phyloP scores from a whole-genome alignment of 164 flowering plant species.

The Piper longum region DNA sequence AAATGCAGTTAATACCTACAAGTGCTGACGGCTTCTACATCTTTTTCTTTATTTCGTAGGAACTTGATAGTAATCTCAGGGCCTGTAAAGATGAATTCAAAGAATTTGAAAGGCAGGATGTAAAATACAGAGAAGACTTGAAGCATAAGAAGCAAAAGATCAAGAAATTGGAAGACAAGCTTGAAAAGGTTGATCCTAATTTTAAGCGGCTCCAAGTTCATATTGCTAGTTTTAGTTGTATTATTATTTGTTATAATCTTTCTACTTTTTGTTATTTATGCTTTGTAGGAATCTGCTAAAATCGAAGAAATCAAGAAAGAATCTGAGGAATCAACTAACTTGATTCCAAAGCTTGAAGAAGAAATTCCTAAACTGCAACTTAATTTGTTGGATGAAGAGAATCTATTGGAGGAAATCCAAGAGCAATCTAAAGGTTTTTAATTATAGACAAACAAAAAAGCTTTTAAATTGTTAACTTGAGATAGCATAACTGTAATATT shows the following conservation, averaged over 20 bases:
- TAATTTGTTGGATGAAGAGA: conserved; percentile 49
- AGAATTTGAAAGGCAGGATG: conserved; percentile 94
- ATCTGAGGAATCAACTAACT: conserved; percentile 36
- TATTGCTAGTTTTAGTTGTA: background rate
- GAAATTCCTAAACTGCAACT: conserved; percentile 55
- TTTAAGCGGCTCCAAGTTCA: conserved; percentile 15
- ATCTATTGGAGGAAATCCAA: conserved; percentile 57
- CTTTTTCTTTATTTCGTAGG: conserved; percentile 19
- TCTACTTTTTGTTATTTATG: conserved; percentile 7
- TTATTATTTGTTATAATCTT: background rate
- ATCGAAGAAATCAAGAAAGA: conserved; percentile 42
- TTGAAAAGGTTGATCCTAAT: conserved; percentile 26
- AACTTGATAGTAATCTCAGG: conserved; percentile 49
- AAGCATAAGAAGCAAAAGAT: conserved; percentile 78
- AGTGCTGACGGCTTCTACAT: background rate
- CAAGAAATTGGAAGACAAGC: conserved; percentile 75
- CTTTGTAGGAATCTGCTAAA: conserved; percentile 56
- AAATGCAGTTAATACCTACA: background rate
- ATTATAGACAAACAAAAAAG: background rate
- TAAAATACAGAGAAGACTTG: conserved; percentile 69
- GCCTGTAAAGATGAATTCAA: conserved; percentile 70
- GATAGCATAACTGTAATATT: too few species aligned
- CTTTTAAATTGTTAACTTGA: too few species aligned
- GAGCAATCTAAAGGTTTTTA: conserved; percentile 63
- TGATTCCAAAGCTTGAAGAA: conserved; percentile 75